Evolutionary conservation across 2,329 filamentous ascomycete genomes (phyloP).

Genomic region (Cladosporium sp.): DNA sequence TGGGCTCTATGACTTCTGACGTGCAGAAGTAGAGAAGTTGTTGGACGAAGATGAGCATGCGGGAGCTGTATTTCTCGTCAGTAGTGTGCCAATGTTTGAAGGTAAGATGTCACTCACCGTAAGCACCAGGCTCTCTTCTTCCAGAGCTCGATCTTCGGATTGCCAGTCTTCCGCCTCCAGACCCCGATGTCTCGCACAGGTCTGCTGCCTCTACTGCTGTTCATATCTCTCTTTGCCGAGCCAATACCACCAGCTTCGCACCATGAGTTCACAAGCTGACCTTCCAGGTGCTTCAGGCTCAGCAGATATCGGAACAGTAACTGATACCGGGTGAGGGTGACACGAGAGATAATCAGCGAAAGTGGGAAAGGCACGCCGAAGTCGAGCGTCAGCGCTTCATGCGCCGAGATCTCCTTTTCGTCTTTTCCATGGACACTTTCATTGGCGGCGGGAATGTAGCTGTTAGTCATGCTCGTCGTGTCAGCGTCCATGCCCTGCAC

Average conservation of each 20-base stretch:
- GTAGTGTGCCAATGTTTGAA: no score
- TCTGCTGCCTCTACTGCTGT: neutral
- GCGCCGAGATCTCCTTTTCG: constrained; percentile 83
- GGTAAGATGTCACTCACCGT: constrained; percentile 54
- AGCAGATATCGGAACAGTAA: constrained; percentile 91
- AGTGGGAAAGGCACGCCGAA: constrained; percentile 93
- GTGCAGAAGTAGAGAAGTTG: constrained; percentile 97
- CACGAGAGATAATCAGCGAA: constrained; percentile 89
- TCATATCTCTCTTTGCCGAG: constrained; percentile 1
- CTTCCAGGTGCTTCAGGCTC: constrained; percentile 84
- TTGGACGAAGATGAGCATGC: constrained; percentile 97
- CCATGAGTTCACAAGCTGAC: constrained; percentile 82
- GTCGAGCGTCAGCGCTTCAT: constrained; percentile 89
- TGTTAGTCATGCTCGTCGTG: constrained; percentile 49
- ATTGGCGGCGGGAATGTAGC: constrained; percentile 62
- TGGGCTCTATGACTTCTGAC: constrained; percentile 93
- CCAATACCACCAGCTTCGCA: constrained; percentile 49
- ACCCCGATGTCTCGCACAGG: constrained; percentile 1
- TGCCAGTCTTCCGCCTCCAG: constrained; percentile 25
- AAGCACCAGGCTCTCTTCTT: constrained; percentile 90
- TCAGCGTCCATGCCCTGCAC: constrained; percentile 84
- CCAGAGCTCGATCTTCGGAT: constrained; percentile 76
- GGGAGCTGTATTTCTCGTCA: constrained; percentile 26
- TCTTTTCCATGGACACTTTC: constrained; percentile 59
- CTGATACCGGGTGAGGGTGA: constrained; percentile 96